Evolutionary conservation across 1,139 yeast species (phyloP).

Genomic region (Lodderomyces elongisporus): DNA sequence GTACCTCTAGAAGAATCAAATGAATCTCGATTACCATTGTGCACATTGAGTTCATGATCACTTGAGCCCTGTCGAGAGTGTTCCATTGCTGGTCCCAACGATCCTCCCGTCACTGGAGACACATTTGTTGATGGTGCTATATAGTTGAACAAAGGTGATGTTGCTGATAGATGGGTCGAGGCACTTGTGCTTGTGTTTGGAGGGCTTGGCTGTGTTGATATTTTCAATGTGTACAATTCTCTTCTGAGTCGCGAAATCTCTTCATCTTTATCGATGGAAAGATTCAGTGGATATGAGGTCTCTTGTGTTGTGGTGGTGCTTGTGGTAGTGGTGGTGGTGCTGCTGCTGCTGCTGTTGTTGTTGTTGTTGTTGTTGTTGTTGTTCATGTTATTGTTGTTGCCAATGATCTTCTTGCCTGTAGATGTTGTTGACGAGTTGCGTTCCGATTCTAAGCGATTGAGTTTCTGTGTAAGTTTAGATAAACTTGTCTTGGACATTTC

Average conservation of each 20-base stretch:
- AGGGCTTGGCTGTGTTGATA: constrained; percentile 13
- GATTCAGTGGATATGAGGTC: constrained; percentile 9
- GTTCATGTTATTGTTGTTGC: constrained; percentile 1
- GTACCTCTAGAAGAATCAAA: no score
- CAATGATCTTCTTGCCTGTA: neutral
- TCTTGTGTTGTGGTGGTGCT: constrained; percentile 4
- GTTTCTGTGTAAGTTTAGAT: no score
- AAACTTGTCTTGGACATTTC: constrained; percentile 53
- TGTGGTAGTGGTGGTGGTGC: constrained; percentile 4
- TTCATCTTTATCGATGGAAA: constrained; percentile 33
- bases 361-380: neutral
- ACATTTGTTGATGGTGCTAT: constrained; percentile 9
- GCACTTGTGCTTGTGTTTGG: neutral
- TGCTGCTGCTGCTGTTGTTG: constrained; percentile 2
- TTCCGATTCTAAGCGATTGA: no score
- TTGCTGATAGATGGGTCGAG: constrained; percentile 3
- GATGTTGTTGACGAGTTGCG: no score
- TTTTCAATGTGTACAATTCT: constrained; percentile 43
- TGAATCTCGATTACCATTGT: neutral
- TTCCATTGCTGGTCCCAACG: constrained; percentile 5
- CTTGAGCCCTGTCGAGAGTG: no score
- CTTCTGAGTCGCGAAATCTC: constrained; percentile 44
- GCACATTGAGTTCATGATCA: neutral
- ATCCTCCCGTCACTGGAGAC: constrained; percentile 26
- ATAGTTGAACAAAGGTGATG: constrained; percentile 1